Percentiles rank a stretch among this genome's conserved stretches.
Evolutionary conservation across 768 basidiomycete species (phyloP).

Genomic region (Cystofilobasidium bisporidii): DNA sequence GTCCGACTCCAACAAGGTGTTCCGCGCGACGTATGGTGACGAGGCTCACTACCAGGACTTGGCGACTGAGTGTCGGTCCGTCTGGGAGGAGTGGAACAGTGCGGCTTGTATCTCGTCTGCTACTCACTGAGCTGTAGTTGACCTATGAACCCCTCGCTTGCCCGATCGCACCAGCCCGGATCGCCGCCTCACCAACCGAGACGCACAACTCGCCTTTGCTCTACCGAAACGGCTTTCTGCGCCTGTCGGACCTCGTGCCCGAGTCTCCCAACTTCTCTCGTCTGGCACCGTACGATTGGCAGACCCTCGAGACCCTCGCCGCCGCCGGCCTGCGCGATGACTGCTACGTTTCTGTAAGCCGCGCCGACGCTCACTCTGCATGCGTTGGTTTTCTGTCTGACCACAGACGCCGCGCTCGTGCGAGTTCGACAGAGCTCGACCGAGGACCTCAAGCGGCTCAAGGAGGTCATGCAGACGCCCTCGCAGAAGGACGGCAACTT

Average conservation of each 20-base stretch:
- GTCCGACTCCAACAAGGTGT: constrained; percentile 33
- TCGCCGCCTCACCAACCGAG: constrained; percentile 25
- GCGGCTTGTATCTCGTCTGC: not conserved
- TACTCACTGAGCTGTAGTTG: too few relatives aligned
- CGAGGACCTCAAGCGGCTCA: constrained; percentile 7
- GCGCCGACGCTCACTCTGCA: too few relatives aligned
- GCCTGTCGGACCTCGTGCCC: constrained; percentile 17
- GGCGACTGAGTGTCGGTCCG: constrained; percentile 28
- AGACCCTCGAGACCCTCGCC: constrained; percentile 28
- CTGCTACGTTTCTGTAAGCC: constrained; percentile 28
- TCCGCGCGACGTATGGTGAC: too few relatives aligned
- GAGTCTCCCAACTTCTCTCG: not conserved
- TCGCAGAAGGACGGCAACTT: constrained; percentile 12
- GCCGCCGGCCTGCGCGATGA: constrained; percentile 31
- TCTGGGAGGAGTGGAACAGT: constrained; percentile 32
- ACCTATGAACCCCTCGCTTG: too few relatives aligned
- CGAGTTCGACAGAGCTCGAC: too few relatives aligned
- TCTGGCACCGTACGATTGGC: constrained; percentile 28
- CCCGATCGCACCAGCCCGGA: too few relatives aligned
- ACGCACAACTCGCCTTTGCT: constrained; percentile 28
- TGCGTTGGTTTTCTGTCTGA: not conserved
- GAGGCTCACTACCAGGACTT: constrained; percentile 29
- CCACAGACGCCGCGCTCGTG: too few relatives aligned
- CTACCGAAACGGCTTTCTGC: constrained; percentile 28
- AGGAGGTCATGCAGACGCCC: constrained; percentile 9